Evolutionary conservation across 371 early-diverging fungal genomes (phyloP).

Genomic region (Coemansia sp.): DNA sequence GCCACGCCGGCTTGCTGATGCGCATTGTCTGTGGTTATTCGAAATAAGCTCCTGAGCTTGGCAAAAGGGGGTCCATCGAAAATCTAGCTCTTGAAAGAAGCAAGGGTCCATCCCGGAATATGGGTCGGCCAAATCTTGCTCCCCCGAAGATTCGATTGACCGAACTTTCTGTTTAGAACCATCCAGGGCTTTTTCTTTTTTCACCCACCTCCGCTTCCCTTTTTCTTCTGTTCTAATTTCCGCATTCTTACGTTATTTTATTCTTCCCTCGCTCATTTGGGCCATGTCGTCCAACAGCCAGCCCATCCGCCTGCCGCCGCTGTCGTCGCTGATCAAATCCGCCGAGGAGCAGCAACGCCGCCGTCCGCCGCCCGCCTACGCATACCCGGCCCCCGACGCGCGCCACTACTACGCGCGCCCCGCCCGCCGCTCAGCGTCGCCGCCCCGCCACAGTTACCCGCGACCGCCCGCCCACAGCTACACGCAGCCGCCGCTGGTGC

Average conservation of each 20-base stretch:
- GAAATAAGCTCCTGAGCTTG: too few relatives aligned
- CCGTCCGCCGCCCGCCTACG: background rate
- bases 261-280: background rate
- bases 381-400: background rate
- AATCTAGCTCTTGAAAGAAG: background rate
- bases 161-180: slow-evolving; percentile 7
- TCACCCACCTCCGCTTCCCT: background rate
- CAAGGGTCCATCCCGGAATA: too few relatives aligned
- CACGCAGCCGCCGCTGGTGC: background rate
- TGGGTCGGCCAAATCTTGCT: background rate
- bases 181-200: slow-evolving; percentile 2
- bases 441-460: too few relatives aligned
- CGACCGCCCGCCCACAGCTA: too few relatives aligned
- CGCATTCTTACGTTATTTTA: background rate
- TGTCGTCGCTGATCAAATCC: slow-evolving; percentile 37
- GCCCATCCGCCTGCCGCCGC: slow-evolving; percentile 34
- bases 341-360: slow-evolving; percentile 1
- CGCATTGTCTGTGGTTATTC: slow-evolving; percentile 42
- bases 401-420: slow-evolving; percentile 1
- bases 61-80: too few relatives aligned
- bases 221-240: background rate
- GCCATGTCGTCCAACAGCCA: background rate
- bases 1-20: slow-evolving; percentile 59
- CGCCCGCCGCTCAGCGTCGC: background rate
- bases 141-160: background rate